Percentiles rank a stretch among this genome's conserved stretches.
Evolutionary conservation across 2,329 filamentous ascomycete species (phyloP).

Genomic region (Fusarium sterilihyphosum): DNA sequence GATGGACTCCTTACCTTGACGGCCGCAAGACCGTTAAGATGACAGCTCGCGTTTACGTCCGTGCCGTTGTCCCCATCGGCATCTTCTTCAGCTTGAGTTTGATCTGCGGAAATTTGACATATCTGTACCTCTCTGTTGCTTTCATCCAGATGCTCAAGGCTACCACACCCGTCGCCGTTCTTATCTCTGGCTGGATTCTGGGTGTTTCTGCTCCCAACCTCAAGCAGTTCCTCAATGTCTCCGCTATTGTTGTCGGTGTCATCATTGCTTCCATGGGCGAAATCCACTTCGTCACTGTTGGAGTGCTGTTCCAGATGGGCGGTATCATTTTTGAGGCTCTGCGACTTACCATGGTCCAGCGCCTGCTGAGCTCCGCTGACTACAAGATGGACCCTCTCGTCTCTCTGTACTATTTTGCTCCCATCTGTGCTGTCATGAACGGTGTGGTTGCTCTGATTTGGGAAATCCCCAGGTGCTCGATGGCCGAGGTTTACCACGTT

Average conservation of each 20-base stretch:
- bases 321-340: slow-evolving; percentile 86
- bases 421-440: slow-evolving; percentile 86
- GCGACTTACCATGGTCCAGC: slow-evolving; percentile 85
- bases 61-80: slow-evolving; percentile 93
- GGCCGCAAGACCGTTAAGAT: slow-evolving; percentile 97
- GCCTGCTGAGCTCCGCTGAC: slow-evolving; percentile 81
- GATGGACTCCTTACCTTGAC: slow-evolving; percentile 89
- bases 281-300: slow-evolving; percentile 87
- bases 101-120: slow-evolving; percentile 96
- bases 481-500: slow-evolving; percentile 77
- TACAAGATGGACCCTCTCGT: slow-evolving; percentile 94
- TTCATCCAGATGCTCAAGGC: slow-evolving; percentile 99
- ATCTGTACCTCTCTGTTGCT: slow-evolving; percentile 92
- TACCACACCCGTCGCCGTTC: slow-evolving; percentile 92
- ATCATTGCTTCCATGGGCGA: slow-evolving; percentile 94
- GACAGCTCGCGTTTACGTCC: slow-evolving; percentile 92
- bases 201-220: slow-evolving; percentile 85
- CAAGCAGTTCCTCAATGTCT: slow-evolving; percentile 91
- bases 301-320: slow-evolving; percentile 81
- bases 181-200: slow-evolving; percentile 88
- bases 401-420: slow-evolving; percentile 90
- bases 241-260: slow-evolving; percentile 93
- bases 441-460: slow-evolving; percentile 76
- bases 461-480: slow-evolving; percentile 75
- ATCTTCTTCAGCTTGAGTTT: slow-evolving; percentile 95